phyloP scores from a whole-genome alignment of 495 filamentous ascomycete genomes.

The Neurospora sp. region DNA sequence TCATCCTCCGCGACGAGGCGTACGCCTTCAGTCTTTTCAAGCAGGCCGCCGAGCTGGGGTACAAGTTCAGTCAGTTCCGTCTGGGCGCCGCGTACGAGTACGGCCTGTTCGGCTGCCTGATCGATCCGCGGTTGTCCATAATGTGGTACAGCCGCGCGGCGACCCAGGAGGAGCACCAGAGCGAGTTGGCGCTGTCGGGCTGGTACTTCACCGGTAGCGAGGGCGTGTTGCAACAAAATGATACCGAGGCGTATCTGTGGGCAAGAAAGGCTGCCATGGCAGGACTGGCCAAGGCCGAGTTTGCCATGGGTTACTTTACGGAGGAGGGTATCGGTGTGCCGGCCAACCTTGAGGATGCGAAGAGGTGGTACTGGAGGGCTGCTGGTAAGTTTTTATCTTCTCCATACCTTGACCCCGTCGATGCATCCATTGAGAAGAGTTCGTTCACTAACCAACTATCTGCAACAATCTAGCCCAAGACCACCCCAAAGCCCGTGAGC shows the following conservation, averaged over 20 bases:
- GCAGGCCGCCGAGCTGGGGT: conserved; percentile 81
- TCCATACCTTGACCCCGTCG: not conserved
- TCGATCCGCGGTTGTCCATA: conserved; percentile 76
- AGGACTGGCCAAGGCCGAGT: conserved; percentile 83
- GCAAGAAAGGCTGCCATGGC: conserved; percentile 82
- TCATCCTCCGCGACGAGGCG: conserved; percentile 65
- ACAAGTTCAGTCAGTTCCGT: conserved; percentile 90
- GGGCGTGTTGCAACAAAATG: conserved; percentile 79
- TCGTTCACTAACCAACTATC: conserved; percentile 8
- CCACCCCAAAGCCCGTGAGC: conserved; percentile 83
- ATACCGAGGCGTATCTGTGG: conserved; percentile 96
- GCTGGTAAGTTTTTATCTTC: conserved; percentile 60
- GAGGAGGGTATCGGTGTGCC: conserved; percentile 89
- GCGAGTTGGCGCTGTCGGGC: conserved; percentile 81
- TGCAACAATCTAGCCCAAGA: conserved; percentile 59
- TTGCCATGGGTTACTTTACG: conserved; percentile 96
- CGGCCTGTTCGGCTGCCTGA: conserved; percentile 67
- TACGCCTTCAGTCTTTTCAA: conserved; percentile 74
- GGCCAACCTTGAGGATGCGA: conserved; percentile 84
- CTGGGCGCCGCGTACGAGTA: conserved; percentile 86
- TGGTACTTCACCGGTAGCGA: conserved; percentile 95
- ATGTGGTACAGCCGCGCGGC: conserved; percentile 90
- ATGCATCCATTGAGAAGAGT: not conserved
- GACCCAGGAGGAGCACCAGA: conserved; percentile 89
- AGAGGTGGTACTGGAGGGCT: conserved; percentile 96